Conservation (phyloP, 139 green algal species). For the Bryopsis sp. region DNA sequence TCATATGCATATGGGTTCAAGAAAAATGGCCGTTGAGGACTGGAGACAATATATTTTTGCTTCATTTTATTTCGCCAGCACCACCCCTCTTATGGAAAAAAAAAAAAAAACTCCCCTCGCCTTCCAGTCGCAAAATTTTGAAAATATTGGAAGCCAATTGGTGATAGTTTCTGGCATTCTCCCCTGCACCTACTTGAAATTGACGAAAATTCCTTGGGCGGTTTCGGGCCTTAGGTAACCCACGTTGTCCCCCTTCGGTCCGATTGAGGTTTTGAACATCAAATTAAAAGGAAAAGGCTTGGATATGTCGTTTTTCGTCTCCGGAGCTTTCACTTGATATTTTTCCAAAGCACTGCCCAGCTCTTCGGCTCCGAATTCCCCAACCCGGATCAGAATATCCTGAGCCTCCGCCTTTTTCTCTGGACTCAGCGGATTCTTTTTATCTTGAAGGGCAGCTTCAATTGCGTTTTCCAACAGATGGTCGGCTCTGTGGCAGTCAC, state of each 20-base stretch:
- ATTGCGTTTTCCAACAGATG: slow-evolving; percentile 85
- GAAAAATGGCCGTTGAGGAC: no score
- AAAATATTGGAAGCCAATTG: not conserved
- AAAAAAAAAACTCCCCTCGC: no score
- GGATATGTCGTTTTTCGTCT: slow-evolving; percentile 88
- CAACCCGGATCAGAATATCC: slow-evolving; percentile 65
- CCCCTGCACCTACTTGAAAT: slow-evolving; percentile 52
- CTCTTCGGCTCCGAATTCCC: slow-evolving; percentile 70
- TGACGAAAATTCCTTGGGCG: slow-evolving; percentile 87
- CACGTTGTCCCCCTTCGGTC: slow-evolving; percentile 67
- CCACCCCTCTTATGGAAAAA: no score
- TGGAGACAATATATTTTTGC: no score
- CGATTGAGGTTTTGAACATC: slow-evolving; percentile 93
- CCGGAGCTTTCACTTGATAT: slow-evolving; percentile 78
- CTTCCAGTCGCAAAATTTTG: not conserved
- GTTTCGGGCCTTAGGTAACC: slow-evolving; percentile 87
- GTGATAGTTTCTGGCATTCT: not conserved
- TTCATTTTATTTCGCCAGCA: no score
- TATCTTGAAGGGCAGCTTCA: slow-evolving; percentile 72
- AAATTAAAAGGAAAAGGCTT: slow-evolving; percentile 97
- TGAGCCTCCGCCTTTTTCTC: slow-evolving; percentile 43
- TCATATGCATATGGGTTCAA: no score
- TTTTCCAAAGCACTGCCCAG: slow-evolving; percentile 66
- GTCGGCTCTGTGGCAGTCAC: slow-evolving; percentile 86
- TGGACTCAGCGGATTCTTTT: slow-evolving; percentile 39